phyloP scores from a whole-genome alignment of 163 green algal genomes.

The Chlorella variabilis region DNA sequence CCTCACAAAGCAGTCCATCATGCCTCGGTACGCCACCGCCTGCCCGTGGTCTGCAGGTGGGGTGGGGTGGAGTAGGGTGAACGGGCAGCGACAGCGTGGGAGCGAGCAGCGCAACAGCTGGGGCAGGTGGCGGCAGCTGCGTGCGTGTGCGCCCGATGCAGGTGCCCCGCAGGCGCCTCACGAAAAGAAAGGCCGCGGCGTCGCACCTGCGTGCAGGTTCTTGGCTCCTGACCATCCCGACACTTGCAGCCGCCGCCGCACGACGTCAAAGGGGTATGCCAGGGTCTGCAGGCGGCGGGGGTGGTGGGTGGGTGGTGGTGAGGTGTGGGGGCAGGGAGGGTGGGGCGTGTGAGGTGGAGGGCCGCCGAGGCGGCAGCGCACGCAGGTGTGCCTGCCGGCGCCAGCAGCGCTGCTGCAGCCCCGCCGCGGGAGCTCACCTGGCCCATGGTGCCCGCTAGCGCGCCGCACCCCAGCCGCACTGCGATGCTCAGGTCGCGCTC shows the following conservation, averaged over 20 bases:
- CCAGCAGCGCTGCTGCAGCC: too few relatives aligned
- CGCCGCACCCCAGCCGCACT: constrained; percentile 88
- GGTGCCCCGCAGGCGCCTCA: too few relatives aligned
- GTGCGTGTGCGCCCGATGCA: too few relatives aligned
- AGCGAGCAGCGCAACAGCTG: neutral
- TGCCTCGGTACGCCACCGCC: constrained; percentile 90
- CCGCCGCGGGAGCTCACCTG: too few relatives aligned
- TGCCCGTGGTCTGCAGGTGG: constrained; percentile 76
- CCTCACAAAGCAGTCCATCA: constrained; percentile 95
- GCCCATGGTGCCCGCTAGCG: constrained; percentile 88
- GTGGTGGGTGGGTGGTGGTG: neutral
- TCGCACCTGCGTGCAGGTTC: constrained; percentile 30
- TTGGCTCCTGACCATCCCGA: constrained; percentile 43
- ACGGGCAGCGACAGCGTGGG: neutral
- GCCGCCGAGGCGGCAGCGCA: too few relatives aligned
- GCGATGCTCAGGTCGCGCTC: constrained; percentile 88
- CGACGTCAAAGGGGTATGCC: constrained; percentile 98
- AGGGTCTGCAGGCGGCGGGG: constrained; percentile 79
- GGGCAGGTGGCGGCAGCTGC: too few relatives aligned
- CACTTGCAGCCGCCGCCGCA: constrained; percentile 92
- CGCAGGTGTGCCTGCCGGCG: too few relatives aligned
- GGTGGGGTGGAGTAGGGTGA: too few relatives aligned
- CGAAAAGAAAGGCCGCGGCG: too few relatives aligned
- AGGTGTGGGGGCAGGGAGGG: too few relatives aligned
- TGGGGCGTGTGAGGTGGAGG: too few relatives aligned